A percentile compares a stretch with the other conserved stretches of the same genome.
phyloP scores from a whole-genome alignment of 208 protist species.

The Phytomonas sp. region DNA sequence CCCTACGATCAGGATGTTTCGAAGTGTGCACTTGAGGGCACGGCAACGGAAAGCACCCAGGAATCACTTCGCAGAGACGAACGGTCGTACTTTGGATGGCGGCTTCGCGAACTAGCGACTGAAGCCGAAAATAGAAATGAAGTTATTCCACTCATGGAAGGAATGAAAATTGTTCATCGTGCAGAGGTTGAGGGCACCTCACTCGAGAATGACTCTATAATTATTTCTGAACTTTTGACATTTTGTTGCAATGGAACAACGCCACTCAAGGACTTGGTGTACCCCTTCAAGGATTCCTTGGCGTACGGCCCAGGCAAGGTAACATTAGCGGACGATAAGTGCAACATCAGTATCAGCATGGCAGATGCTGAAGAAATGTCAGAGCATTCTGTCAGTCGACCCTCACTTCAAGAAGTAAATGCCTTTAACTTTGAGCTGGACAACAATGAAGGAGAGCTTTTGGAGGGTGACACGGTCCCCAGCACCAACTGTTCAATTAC shows the following conservation, averaged over 20 bases:
- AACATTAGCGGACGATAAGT: neutral
- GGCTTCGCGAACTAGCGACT: slow-evolving; percentile 46
- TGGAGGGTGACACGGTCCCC: slow-evolving; percentile 21
- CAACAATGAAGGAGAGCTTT: slow-evolving; percentile 18
- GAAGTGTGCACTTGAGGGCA: neutral
- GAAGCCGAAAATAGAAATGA: slow-evolving; percentile 15
- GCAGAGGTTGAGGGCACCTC: slow-evolving; percentile 77
- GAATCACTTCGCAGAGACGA: slow-evolving; percentile 44
- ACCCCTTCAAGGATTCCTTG: slow-evolving; percentile 34
- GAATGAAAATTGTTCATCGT: slow-evolving; percentile 67
- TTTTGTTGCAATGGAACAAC: slow-evolving; percentile 66
- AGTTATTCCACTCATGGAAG: slow-evolving; percentile 41
- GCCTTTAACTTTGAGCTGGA: slow-evolving; percentile 29
- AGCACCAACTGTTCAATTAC: neutral
- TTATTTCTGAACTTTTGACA: slow-evolving; percentile 44
- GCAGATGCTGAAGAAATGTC: neutral
- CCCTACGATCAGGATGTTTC: neutral
- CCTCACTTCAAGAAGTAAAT: slow-evolving; percentile 16
- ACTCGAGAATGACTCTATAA: slow-evolving; percentile 54
- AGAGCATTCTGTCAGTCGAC: neutral
- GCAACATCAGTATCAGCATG: neutral
- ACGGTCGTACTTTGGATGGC: slow-evolving; percentile 61
- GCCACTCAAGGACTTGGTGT: slow-evolving; percentile 25
- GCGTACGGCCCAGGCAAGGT: slow-evolving; percentile 28
- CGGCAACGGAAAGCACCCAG: slow-evolving; percentile 11